These are phyloP conservation scores for Apiospora marii DNA, from an alignment of 2,329 filamentous ascomycete genomes.

Conservation along the genomic window DNA sequence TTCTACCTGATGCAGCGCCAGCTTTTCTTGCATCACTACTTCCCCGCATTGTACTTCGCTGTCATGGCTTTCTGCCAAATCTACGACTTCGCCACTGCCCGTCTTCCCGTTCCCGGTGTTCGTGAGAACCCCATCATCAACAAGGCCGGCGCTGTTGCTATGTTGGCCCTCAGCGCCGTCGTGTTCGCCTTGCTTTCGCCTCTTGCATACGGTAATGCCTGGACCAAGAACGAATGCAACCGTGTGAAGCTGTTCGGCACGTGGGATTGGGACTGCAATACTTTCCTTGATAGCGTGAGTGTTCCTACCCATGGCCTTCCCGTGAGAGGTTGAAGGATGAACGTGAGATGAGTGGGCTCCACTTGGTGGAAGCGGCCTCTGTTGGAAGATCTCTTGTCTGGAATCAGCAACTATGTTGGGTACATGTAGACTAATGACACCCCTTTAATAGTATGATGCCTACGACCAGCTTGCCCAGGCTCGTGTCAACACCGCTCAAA, in stretches of 20 bases:
- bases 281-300: constrained; percentile 87
- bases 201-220: constrained; percentile 89
- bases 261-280: constrained; percentile 99
- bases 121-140: constrained; percentile 77
- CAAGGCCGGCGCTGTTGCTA: constrained; percentile 73
- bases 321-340: constrained; percentile 37
- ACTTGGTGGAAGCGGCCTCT: neutral
- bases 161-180: constrained; percentile 76
- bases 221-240: constrained; percentile 89
- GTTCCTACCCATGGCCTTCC: constrained; percentile 47
- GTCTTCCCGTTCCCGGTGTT: constrained; percentile 73
- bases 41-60: constrained; percentile 95
- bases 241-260: constrained; percentile 84
- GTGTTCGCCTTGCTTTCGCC: constrained; percentile 89
- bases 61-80: constrained; percentile 88
- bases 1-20: constrained; percentile 99
- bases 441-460: constrained; percentile 54
- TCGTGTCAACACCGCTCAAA: constrained; percentile 34
- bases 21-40: constrained; percentile 98
- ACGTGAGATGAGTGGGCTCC: neutral
- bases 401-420: neutral
- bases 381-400: neutral
- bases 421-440: constrained; percentile 31
- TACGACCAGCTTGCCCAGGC: constrained; percentile 47
- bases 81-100: constrained; percentile 83